Percentiles rank a stretch among this genome's conserved stretches.
Conservation (phyloP, 306 rosid species). For the Psophocarpus tetragonolobus region DNA sequence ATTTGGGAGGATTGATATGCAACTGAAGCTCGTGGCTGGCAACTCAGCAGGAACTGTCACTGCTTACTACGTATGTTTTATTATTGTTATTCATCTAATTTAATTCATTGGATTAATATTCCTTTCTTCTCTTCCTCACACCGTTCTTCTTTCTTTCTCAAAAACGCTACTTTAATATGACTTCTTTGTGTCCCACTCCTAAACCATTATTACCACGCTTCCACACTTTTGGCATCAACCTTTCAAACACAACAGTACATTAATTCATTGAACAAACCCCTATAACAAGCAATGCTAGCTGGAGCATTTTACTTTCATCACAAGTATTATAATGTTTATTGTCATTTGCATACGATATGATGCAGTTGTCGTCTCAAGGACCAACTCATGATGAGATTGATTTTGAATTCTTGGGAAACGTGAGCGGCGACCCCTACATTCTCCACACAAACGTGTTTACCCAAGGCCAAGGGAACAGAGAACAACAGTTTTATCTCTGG, state of each 20-base stretch:
- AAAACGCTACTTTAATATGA: neutral
- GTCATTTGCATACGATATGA: neutral
- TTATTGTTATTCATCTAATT: neutral
- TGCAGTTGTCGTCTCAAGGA: conserved; percentile 78
- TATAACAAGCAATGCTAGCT: neutral
- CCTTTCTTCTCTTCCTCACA: neutral
- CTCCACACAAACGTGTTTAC: conserved; percentile 78
- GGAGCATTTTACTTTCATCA: neutral
- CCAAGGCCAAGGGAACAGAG: conserved; percentile 80
- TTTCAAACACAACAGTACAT: conserved; percentile 16
- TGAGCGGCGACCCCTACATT: conserved; percentile 84
- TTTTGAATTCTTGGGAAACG: conserved; percentile 86
- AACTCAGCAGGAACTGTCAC: conserved; percentile 91
- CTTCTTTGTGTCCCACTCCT: neutral
- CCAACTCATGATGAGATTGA: conserved; percentile 86
- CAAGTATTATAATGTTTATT: neutral
- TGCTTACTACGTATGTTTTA: conserved; percentile 66
- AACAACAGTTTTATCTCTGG: conserved; percentile 87
- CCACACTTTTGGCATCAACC: conserved; percentile 21
- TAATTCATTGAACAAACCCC: neutral
- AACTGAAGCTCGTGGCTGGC: conserved; percentile 89
- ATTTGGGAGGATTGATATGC: conserved; percentile 85
- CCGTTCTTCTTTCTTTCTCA: conserved; percentile 6
- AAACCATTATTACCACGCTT: neutral
- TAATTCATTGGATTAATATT: no score